phyloP scores from a whole-genome alignment of 805 yeast genomes.

The Saccharomycopsis fermentans region DNA sequence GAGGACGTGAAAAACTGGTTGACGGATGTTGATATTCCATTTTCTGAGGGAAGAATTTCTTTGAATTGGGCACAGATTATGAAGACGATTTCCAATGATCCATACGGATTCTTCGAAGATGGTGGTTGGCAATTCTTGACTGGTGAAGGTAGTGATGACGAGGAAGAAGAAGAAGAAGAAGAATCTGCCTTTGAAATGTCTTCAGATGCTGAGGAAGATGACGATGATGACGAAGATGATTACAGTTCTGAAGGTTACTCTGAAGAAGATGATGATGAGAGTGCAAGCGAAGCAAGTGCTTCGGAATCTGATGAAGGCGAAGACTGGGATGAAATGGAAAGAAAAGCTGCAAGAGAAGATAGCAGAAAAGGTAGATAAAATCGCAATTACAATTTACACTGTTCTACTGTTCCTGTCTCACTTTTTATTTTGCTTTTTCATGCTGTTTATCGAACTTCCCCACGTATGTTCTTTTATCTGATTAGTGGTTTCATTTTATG shows the following conservation, averaged over 20 bases:
- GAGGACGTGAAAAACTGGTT: slow-evolving; percentile 95
- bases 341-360: slow-evolving; percentile 43
- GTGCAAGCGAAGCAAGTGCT: slow-evolving; percentile 24
- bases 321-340: slow-evolving; percentile 54
- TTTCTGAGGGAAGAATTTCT: slow-evolving; percentile 89
- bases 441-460: not conserved
- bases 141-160: slow-evolving; percentile 75
- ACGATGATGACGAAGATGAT: slow-evolving; percentile 54
- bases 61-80: slow-evolving; percentile 92
- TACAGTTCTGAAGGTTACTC: slow-evolving; percentile 30
- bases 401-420: not conserved
- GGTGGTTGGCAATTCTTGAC: slow-evolving; percentile 97
- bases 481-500: not conserved
- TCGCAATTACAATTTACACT: slow-evolving; percentile 21
- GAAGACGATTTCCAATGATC: slow-evolving; percentile 88
- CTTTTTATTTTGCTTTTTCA: not conserved
- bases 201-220: slow-evolving; percentile 53
- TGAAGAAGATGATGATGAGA: slow-evolving; percentile 28
- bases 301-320: slow-evolving; percentile 26
- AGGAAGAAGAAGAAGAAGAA: slow-evolving; percentile 58
- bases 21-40: slow-evolving; percentile 94
- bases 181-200: slow-evolving; percentile 56
- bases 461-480: not conserved
- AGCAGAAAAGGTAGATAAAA: slow-evolving; percentile 16
- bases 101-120: slow-evolving; percentile 84